These are phyloP conservation scores for Pseudopyricularia javanii DNA, from an alignment of 2,329 filamentous ascomycete genomes.

Conservation along the genomic window DNA sequence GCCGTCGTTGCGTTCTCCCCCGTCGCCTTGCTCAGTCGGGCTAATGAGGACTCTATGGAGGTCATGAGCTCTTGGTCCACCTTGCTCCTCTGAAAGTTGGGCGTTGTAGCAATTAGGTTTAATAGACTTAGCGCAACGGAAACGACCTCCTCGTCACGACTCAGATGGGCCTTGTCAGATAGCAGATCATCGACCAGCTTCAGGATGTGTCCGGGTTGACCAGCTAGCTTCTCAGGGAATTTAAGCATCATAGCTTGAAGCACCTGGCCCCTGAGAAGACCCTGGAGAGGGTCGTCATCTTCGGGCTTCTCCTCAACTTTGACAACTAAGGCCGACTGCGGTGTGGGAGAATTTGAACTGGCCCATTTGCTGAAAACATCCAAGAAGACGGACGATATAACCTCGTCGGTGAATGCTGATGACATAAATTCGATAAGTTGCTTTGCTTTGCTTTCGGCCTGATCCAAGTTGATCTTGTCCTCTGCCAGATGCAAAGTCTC, in stretches of 20 bases:
- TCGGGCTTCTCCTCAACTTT: conserved; percentile 12
- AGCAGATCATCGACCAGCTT: conserved; percentile 52
- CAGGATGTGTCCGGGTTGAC: conserved; percentile 51
- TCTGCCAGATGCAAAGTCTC: neutral
- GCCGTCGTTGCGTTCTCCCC: conserved; percentile 38
- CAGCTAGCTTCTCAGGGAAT: conserved; percentile 50
- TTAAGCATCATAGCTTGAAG: conserved; percentile 53
- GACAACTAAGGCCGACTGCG: conserved; percentile 14
- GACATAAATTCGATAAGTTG: conserved; percentile 37
- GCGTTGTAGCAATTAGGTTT: conserved; percentile 45
- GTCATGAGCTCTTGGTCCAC: conserved; percentile 26
- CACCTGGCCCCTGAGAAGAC: conserved; percentile 43
- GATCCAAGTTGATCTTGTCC: conserved; percentile 6
- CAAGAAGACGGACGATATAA: conserved; percentile 49
- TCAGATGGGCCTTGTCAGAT: conserved; percentile 21
- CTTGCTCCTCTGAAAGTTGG: conserved; percentile 39
- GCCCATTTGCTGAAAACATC: conserved; percentile 48
- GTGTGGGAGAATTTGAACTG: conserved; percentile 12
- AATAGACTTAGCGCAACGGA: conserved; percentile 46
- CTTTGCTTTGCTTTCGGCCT: conserved; percentile 33
- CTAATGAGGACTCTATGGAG: conserved; percentile 36
- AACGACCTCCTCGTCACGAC: conserved; percentile 32
- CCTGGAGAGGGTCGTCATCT: conserved; percentile 22
- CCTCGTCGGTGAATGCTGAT: conserved; percentile 36
- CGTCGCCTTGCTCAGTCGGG: conserved; percentile 24